Evolutionary conservation across 345 rosid species (phyloP).

Genomic region (Ailanthus altissimus): DNA sequence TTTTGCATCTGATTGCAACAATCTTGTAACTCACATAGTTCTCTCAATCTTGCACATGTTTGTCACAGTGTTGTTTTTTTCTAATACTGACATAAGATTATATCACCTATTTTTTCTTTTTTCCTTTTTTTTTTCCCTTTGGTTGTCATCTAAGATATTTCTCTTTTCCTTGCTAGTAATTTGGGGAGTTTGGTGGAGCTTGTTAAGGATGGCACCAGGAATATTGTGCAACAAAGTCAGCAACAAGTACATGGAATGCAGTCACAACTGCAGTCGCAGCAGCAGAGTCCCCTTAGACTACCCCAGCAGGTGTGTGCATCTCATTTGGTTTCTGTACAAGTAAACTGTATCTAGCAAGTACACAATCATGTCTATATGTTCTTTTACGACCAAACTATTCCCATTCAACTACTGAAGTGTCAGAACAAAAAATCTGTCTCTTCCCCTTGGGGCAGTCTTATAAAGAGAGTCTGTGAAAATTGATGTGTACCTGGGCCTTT

Average conservation of each 20-base stretch:
- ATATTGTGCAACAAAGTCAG: conserved; percentile 50
- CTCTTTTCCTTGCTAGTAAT: conserved; percentile 41
- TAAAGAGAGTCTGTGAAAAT: too few relatives aligned
- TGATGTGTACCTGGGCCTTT: neutral
- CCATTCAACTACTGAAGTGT: conserved; percentile 3
- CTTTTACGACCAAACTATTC: conserved; percentile 3
- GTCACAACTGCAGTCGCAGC: conserved; percentile 62
- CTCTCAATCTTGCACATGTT: neutral
- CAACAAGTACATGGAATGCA: conserved; percentile 66
- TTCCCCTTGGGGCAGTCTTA: too few relatives aligned
- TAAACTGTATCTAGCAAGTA: neutral
- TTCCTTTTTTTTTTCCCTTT: too few relatives aligned
- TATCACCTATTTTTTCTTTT: conserved; percentile 12
- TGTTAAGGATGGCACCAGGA: conserved; percentile 71
- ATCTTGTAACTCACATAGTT: neutral
- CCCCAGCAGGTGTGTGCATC: conserved; percentile 67
- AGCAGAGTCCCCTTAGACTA: conserved; percentile 58
- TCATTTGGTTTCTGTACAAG: neutral
- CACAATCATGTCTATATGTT: neutral
- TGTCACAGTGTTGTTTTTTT: neutral
- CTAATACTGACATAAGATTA: neutral
- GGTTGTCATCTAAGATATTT: conserved; percentile 22
- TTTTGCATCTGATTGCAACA: neutral
- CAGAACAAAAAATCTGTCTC: neutral
- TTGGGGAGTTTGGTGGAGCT: conserved; percentile 67